Conservation (phyloP, 768 basidiomycete genomes). For the Mycena filopes region DNA sequence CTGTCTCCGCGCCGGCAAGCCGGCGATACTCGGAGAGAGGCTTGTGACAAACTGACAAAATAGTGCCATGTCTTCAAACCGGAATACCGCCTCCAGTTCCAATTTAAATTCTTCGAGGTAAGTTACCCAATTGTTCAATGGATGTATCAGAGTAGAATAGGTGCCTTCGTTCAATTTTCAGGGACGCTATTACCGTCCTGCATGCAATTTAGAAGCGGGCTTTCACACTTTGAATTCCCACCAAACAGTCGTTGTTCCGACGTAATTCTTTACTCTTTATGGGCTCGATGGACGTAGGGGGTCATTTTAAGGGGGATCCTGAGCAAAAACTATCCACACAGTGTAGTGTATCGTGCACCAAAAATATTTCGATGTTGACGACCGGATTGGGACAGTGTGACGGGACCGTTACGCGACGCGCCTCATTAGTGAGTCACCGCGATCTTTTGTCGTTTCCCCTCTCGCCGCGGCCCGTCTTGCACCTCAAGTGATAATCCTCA, state of each 20-base stretch:
- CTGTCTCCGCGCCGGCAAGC: too few relatives aligned
- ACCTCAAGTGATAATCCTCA: not conserved
- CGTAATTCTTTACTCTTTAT: not conserved
- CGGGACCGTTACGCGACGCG: not conserved
- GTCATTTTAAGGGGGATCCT: not conserved
- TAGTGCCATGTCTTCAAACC: not conserved
- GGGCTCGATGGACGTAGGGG: constrained; percentile 1
- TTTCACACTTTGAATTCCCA: not conserved
- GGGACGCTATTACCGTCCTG: not conserved
- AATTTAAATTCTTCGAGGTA: not conserved
- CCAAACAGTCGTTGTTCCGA: not conserved
- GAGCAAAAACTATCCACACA: not conserved
- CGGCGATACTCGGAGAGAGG: too few relatives aligned
- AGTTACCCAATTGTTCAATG: not conserved
- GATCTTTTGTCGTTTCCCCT: not conserved
- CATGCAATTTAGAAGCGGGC: not conserved
- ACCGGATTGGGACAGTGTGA: constrained; percentile 3
- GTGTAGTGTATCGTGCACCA: not conserved
- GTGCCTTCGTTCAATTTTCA: not conserved
- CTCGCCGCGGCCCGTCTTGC: not conserved
- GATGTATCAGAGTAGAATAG: not conserved
- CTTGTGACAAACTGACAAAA: constrained; percentile 15
- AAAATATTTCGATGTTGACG: not conserved
- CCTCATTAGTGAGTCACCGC: not conserved
- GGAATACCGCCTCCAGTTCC: not conserved